phyloP scores from a whole-genome alignment of 768 basidiomycete species.

The Naganishia kalamii region DNA sequence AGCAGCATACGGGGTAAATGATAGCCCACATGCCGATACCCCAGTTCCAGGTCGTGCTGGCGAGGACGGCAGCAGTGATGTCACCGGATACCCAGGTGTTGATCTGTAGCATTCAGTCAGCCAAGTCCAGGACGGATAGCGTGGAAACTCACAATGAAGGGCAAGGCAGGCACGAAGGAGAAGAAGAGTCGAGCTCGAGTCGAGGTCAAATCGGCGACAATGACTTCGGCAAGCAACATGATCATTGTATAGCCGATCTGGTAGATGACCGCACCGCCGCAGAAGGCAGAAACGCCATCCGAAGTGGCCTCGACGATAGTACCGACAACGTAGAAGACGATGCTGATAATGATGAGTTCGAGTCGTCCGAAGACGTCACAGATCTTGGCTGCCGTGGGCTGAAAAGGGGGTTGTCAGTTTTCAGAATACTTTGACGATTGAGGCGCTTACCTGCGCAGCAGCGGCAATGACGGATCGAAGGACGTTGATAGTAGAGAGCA shows the following conservation, averaged over 20 bases:
- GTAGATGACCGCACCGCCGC: constrained; percentile 41
- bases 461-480: constrained; percentile 39
- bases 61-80: constrained; percentile 28
- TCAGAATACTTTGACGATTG: background rate
- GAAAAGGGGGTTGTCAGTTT: constrained; percentile 21
- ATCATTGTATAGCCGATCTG: constrained; percentile 41
- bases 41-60: constrained; percentile 37
- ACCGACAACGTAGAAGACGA: constrained; percentile 40
- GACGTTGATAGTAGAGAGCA: constrained; percentile 42
- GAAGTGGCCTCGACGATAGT: constrained; percentile 40
- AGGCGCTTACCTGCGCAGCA: constrained; percentile 24
- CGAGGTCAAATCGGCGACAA: constrained; percentile 41
- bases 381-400: constrained; percentile 34
- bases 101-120: constrained; percentile 25
- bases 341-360: constrained; percentile 33
- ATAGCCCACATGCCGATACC: constrained; percentile 43
- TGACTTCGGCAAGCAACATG: constrained; percentile 39
- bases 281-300: constrained; percentile 31
- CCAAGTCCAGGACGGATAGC: background rate
- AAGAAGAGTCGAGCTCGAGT: constrained; percentile 37
- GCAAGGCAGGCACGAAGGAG: constrained; percentile 40
- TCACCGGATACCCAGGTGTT: constrained; percentile 44
- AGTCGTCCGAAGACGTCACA: constrained; percentile 42
- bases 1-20: constrained; percentile 35
- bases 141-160: constrained; percentile 29